Base-by-base conservation (phyloP, 2,329 filamentous ascomycete genomes). In the Alternaria consortialis region DNA sequence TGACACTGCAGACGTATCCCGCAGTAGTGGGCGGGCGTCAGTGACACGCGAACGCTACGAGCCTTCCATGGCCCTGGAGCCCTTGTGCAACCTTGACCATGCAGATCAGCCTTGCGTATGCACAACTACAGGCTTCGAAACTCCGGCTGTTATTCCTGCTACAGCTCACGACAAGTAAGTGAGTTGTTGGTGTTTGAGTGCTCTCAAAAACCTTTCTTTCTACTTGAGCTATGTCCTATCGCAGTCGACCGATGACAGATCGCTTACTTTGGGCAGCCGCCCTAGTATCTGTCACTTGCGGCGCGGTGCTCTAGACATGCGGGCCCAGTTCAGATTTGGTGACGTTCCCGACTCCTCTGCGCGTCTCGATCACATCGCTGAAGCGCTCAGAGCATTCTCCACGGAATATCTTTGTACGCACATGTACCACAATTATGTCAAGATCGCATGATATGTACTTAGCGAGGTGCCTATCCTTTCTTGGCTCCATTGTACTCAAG, bases 71-170 rank as follows among this genome's bases (percentile, higher is more conserved):
- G 51, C 50, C 17, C 48, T 65, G 64, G 64, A 25, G 59, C 53
- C 43, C 43, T 27, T 36, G 58, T 40, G 50, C 51, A 42, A 20
- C 39, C 29, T 40, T 43, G 55, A 57, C 53, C 56, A 58, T 64
- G 63, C 61, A 62, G 31, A 42, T 63, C 63, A 68, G 66, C 66
- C 66, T 65, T 64, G 66, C 58, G 29, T 34, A 63, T 46, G 39
- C 51, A 44, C 17, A 13, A 60, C 37, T 40, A 56, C 57, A 56
- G 39, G 37, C 43, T 31, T 51, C n/a, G 34, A 46, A 60, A 54
- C 15, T 36, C 31, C 53, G 46, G 51, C 40, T 32, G 43, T 48
- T 48, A 43, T 48, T 32, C 20, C 44, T 37, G 52, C 52, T 25
- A 40, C 23, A 32, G 15, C 13, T 50, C 47, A 56, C 52, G 23